These are phyloP conservation scores for Exophiala calicioides DNA, from an alignment of 2,329 filamentous ascomycete genomes.

Conservation along the genomic window DNA sequence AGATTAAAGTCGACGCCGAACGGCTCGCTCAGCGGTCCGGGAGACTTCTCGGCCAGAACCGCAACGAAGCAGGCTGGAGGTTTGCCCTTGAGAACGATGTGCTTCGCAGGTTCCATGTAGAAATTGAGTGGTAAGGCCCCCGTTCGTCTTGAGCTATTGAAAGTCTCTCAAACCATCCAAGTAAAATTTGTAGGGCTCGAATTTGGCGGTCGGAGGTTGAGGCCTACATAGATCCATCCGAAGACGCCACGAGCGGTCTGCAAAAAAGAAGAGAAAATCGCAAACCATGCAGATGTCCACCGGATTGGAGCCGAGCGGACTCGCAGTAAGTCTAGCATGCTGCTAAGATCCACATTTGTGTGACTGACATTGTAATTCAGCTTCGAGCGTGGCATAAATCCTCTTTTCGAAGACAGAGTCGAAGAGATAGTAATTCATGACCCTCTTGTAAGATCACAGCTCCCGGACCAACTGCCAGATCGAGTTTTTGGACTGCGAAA, in stretches of 20 bases:
- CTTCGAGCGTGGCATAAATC: background rate
- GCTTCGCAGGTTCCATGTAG: background rate
- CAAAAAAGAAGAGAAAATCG: background rate
- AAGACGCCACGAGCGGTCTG: background rate
- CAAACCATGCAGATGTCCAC: background rate
- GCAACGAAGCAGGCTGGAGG: background rate
- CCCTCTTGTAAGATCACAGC: background rate
- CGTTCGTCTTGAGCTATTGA: background rate
- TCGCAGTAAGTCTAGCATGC: background rate
- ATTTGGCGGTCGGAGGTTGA: conserved; percentile 1
- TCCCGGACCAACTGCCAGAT: background rate
- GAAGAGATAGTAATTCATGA: background rate
- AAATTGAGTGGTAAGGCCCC: background rate
- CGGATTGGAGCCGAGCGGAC: background rate
- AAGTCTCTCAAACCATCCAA: background rate
- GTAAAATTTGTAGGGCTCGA: background rate
- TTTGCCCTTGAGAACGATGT: background rate
- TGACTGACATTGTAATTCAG: background rate
- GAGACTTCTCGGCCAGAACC: background rate
- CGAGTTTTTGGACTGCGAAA: background rate
- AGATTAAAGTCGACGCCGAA: background rate
- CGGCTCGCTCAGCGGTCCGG: background rate
- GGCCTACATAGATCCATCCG: background rate
- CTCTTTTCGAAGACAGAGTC: background rate
- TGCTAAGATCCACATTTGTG: background rate